A percentile compares a stretch with the other conserved stretches of the same genome.
phyloP scores from a whole-genome alignment of 2,329 filamentous ascomycete genomes.

The Zarea fungicola region DNA sequence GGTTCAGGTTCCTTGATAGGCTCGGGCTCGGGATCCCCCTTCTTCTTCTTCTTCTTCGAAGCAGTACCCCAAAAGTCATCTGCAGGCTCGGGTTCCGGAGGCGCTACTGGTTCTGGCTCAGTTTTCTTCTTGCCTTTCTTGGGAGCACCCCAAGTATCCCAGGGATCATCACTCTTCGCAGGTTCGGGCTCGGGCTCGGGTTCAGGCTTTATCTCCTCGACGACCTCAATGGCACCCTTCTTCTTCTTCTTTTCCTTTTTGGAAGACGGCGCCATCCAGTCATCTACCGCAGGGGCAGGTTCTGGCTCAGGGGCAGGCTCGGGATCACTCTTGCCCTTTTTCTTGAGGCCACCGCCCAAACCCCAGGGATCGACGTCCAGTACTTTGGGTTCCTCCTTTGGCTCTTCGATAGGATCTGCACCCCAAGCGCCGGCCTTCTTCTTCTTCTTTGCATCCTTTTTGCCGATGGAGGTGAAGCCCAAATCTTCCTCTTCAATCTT shows the following conservation, averaged over 20 bases:
- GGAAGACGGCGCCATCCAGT: constrained; percentile 17
- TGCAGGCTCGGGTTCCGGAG: constrained; percentile 11
- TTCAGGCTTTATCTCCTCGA: constrained; percentile 20
- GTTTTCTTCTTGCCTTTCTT: constrained; percentile 32
- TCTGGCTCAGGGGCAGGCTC: constrained; percentile 17
- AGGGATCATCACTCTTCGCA: constrained; percentile 26
- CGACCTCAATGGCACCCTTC: constrained; percentile 22
- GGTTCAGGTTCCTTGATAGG: constrained; percentile 16
- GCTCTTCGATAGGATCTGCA: constrained; percentile 27
- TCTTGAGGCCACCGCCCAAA: constrained; percentile 29
- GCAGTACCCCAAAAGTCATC: constrained; percentile 16
- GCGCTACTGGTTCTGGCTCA: constrained; percentile 10
- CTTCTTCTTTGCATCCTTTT: constrained; percentile 40
- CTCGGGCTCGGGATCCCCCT: constrained; percentile 24
- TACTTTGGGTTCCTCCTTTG: constrained; percentile 23
- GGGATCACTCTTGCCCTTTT: constrained; percentile 35
- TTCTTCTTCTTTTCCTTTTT: constrained; percentile 38
- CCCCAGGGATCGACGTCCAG: constrained; percentile 32
- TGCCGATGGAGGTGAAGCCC: constrained; percentile 27
- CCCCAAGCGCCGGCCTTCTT: constrained; percentile 36
- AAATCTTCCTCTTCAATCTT: constrained; percentile 31
- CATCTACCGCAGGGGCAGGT: constrained; percentile 21
- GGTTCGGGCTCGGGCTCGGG: constrained; percentile 21
- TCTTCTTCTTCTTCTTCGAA: constrained; percentile 34
- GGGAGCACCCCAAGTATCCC: constrained; percentile 24